Conservation (phyloP, 345 rosid genomes). For the Camelina neglecta region DNA sequence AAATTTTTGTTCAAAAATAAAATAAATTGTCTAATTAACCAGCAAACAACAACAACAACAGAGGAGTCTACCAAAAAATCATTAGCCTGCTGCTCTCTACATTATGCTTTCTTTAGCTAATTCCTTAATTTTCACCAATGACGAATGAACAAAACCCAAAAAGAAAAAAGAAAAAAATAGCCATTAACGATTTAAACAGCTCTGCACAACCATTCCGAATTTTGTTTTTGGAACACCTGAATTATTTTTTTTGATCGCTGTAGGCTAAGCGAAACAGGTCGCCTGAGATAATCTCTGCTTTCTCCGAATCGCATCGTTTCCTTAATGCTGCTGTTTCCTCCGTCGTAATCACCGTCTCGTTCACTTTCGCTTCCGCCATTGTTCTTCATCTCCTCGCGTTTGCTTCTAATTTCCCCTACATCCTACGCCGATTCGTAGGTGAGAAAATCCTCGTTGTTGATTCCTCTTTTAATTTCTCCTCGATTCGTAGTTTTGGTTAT, state of each 20-base stretch:
- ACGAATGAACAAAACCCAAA: conserved; percentile 15
- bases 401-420: not conserved
- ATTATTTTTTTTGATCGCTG: not conserved
- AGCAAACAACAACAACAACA: not conserved
- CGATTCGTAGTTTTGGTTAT: conserved; percentile 1
- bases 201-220: not conserved
- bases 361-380: conserved; percentile 32
- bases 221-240: conserved; percentile 13
- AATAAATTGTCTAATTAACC: not conserved
- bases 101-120: conserved; percentile 34
- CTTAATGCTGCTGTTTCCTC: not conserved
- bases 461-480: not conserved
- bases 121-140: conserved; percentile 24
- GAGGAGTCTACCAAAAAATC: not conserved
- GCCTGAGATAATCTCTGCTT: conserved; percentile 20
- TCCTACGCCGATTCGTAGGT: conserved; percentile 31
- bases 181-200: conserved; percentile 32
- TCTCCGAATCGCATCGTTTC: conserved; percentile 8
- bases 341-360: not conserved
- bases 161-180: conserved; percentile 5
- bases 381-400: conserved; percentile 9
- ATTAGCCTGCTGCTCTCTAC: conserved; percentile 4
- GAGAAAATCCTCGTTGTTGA: not conserved
- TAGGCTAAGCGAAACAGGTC: conserved; percentile 23
- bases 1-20: no score